Percentiles rank a stretch among this genome's conserved stretches.
These are phyloP conservation scores for Populus hybrid DNA, from an alignment of 441 rosid species.

Conservation along the genomic window DNA sequence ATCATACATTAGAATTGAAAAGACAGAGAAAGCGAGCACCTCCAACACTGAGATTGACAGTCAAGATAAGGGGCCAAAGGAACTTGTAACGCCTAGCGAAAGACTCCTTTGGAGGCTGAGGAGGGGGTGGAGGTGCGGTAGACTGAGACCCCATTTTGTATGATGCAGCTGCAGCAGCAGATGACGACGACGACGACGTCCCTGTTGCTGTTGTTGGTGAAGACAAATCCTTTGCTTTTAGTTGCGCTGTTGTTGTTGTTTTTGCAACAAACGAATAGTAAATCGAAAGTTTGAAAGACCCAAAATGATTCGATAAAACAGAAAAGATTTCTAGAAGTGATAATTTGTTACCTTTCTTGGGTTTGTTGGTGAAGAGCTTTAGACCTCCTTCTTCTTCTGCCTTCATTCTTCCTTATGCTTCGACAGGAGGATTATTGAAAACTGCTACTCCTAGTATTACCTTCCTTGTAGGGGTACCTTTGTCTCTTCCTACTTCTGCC, in stretches of 20 bases:
- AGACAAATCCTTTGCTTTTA: constrained; percentile 33
- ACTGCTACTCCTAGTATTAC: background rate
- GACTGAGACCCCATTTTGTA: constrained; percentile 53
- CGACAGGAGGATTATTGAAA: background rate
- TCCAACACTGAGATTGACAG: constrained; percentile 79
- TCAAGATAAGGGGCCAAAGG: constrained; percentile 78
- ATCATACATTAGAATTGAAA: background rate
- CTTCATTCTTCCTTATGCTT: background rate
- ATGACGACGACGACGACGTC: constrained; percentile 25
- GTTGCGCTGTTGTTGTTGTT: constrained; percentile 22
- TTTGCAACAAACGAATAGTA: background rate
- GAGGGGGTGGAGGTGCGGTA: constrained; percentile 40
- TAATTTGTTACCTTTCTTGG: background rate
- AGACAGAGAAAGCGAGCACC: constrained; percentile 34
- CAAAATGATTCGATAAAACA: background rate
- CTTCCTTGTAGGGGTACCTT: background rate
- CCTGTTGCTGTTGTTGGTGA: constrained; percentile 15
- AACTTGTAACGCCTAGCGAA: constrained; percentile 81
- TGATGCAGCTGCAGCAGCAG: constrained; percentile 58
- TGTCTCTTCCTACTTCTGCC: background rate
- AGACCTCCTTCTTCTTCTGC: constrained; percentile 50
- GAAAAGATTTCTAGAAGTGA: background rate
- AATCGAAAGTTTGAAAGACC: background rate
- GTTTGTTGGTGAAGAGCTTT: constrained; percentile 74
- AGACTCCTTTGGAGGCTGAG: constrained; percentile 72